Evolutionary conservation across 164 flowering plant species (phyloP), one percentile per base, ranked within the genome.

Genomic region (Nymphaea colorata): DNA sequence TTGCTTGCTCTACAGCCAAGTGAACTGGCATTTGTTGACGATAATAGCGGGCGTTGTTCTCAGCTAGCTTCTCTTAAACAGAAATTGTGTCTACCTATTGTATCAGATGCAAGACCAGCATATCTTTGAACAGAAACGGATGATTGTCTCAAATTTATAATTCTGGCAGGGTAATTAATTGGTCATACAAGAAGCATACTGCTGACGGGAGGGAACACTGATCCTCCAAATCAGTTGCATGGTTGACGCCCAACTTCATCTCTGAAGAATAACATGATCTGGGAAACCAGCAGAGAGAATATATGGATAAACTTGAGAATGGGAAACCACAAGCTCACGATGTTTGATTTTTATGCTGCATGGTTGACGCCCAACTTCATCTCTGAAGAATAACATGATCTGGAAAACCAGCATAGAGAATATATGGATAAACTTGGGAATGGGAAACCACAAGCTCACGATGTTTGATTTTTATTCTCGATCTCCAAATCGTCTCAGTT

Each of bases 301-400:
- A 25, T 25, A 71, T n/a, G 43, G 71, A 79, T 61, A 45, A 44
- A 64, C 44, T n/a, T 66, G 72, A 72, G 67, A 84, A 72, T 43
- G 85, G 85, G 68, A 41, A 61, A 6, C 10, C 11, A 17, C 41
- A 61, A 61, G n/a, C 7, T 0, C 16, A 61, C 11, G 64, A 17
- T 17, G 36, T 25, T 25, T 25, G 36, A 25, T 25, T 25, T 25
- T 25, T 25, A 25, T 25, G 59, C 70, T 64, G 61, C 76, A 79
- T 73, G 89, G 82, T 57, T 82, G 73, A 59, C 79, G 76, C 71
- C 83, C 78, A 51, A 51, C 57, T 51, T 51, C 57, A 10, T 15
- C 57, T 7, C 15, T 15, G 8, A 8, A 51, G 8, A 15, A 51
- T 51, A 51, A 51, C 57, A 51, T 51, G 57, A 51, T 51, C 57